phyloP scores from a whole-genome alignment of 345 rosid genomes.

The Durio zibethinus region DNA sequence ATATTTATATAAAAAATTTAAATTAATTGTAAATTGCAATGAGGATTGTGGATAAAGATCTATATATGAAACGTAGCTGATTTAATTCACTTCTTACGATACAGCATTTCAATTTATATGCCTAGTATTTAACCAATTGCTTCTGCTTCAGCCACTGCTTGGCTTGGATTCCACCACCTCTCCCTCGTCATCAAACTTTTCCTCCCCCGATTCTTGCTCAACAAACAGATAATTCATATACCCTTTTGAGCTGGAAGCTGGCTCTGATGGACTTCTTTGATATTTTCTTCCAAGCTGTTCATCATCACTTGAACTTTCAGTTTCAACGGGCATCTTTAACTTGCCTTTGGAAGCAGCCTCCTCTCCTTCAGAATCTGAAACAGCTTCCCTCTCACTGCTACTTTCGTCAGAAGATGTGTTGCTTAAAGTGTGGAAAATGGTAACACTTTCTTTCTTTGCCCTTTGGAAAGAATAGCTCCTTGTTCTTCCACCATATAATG shows the following conservation, averaged over 20 bases:
- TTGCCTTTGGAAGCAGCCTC: slow-evolving; percentile 20
- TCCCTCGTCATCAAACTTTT: slow-evolving; percentile 6
- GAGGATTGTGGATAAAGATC: no score
- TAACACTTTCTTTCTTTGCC: slow-evolving; percentile 40
- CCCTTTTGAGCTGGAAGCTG: slow-evolving; percentile 28
- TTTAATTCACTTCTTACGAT: no score
- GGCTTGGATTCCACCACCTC: slow-evolving; percentile 23
- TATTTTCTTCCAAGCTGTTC: slow-evolving; percentile 1
- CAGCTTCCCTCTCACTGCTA: slow-evolving; percentile 11
- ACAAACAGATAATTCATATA: slow-evolving; percentile 11
- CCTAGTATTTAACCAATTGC: slow-evolving; percentile 31
- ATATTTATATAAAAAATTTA: no score
- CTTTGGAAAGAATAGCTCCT: slow-evolving; percentile 52
- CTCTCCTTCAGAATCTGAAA: slow-evolving; percentile 24
- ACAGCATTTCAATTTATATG: no score
- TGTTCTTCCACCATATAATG: slow-evolving; percentile 42
- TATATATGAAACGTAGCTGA: no score
- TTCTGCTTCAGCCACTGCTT: slow-evolving; percentile 27
- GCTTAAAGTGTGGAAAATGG: slow-evolving; percentile 40
- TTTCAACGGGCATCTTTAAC: slow-evolving; percentile 26
- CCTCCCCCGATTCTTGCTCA: slow-evolving; percentile 11
- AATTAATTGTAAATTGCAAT: no score
- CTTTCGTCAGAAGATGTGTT: slow-evolving; percentile 47
- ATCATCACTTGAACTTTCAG: slow-evolving; percentile 36
- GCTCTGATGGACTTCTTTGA: slow-evolving; percentile 29